Conservation (phyloP, 2,329 filamentous ascomycete genomes). For the Xylaria sp. region DNA sequence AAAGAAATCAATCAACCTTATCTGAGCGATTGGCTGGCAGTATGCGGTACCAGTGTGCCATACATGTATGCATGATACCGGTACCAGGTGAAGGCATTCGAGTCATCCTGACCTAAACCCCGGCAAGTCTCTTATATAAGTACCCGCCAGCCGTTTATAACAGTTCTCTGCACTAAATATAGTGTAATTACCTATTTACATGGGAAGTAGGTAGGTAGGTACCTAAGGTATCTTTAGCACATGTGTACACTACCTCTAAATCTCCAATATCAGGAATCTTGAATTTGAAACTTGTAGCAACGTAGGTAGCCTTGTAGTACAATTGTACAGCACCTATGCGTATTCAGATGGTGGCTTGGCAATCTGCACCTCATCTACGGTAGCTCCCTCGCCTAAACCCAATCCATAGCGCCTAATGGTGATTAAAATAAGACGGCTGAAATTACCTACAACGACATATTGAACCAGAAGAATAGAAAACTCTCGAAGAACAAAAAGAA, state of each 20-base stretch:
- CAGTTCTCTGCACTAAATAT: neutral
- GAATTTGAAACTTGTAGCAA: neutral
- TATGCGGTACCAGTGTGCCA: no score
- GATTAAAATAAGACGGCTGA: slow-evolving; percentile 35
- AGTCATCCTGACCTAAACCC: neutral
- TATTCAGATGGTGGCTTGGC: slow-evolving; percentile 20
- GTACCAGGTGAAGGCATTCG: neutral
- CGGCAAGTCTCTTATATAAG: neutral
- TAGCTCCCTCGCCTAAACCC: slow-evolving; percentile 25
- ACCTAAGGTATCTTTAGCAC: no score
- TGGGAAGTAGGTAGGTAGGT: no score
- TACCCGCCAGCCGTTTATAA: neutral
- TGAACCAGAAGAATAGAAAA: slow-evolving; percentile 9
- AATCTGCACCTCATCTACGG: slow-evolving; percentile 28
- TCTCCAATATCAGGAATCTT: slow-evolving; percentile 8
- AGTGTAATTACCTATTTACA: no score
- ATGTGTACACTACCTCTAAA: neutral
- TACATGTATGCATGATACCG: no score
- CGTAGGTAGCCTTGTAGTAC: neutral
- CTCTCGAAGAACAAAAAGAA: slow-evolving; percentile 7
- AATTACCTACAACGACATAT: slow-evolving; percentile 15
- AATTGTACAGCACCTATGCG: neutral
- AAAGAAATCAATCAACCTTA: slow-evolving; percentile 19
- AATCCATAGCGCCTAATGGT: slow-evolving; percentile 23
- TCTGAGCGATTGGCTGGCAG: neutral